These are phyloP conservation scores for Breynia disticha DNA, from an alignment of 441 rosid genomes.

Conservation along the genomic window DNA sequence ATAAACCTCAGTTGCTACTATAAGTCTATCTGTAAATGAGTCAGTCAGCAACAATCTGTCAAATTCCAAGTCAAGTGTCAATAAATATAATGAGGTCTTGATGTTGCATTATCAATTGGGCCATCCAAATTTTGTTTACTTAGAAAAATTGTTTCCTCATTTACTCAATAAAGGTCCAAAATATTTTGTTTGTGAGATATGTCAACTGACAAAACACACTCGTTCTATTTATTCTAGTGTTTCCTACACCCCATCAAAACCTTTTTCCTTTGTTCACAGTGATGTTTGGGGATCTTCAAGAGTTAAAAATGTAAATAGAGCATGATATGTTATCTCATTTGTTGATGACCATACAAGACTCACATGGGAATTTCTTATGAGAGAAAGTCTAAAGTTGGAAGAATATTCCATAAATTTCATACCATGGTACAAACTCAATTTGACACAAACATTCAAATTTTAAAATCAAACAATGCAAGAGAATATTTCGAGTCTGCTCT, in stretches of 20 bases:
- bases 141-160: background rate
- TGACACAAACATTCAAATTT: background rate
- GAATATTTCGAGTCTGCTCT: background rate
- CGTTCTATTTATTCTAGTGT: background rate
- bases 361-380: background rate
- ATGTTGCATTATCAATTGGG: constrained; percentile 4
- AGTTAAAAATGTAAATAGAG: background rate
- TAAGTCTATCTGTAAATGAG: background rate
- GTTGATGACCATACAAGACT: background rate
- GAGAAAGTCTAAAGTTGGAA: background rate
- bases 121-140: constrained; percentile 4
- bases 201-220: constrained; percentile 9
- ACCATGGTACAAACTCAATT: constrained; percentile 8
- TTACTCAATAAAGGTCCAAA: constrained; percentile 2
- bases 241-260: background rate
- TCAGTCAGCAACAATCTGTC: no score
- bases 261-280: constrained; percentile 1
- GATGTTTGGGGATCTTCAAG: background rate
- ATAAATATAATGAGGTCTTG: background rate
- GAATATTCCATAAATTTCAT: constrained; percentile 1
- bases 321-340: background rate
- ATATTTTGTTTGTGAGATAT: constrained; percentile 1
- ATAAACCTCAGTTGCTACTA: background rate
- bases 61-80: no score
- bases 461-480: constrained; percentile 4